phyloP scores from a whole-genome alignment of 2,329 filamentous ascomycete species.

The Ophiostoma triangulosporum region DNA sequence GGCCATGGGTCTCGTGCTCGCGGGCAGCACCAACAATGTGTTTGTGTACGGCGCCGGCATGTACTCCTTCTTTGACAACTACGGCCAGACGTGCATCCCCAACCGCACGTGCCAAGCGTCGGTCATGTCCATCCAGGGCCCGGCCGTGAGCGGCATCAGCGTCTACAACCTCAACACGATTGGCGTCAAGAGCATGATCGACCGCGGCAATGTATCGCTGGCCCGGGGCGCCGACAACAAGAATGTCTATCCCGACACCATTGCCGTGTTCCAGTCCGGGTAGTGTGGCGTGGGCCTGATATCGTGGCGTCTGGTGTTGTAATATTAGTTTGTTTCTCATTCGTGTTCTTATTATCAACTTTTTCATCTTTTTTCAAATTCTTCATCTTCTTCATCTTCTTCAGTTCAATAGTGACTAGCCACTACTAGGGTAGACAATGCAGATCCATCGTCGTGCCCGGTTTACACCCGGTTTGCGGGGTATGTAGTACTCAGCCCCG shows the following conservation, averaged over 20 bases:
- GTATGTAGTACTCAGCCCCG: not conserved
- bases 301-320: not conserved
- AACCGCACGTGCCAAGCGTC: constrained; percentile 33
- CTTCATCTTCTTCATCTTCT: no score
- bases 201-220: constrained; percentile 21
- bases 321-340: not conserved
- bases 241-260: constrained; percentile 25
- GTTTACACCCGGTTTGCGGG: not conserved
- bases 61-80: constrained; percentile 57
- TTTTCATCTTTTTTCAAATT: no score
- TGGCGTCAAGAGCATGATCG: constrained; percentile 28
- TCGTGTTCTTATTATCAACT: not conserved
- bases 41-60: constrained; percentile 49
- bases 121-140: constrained; percentile 24
- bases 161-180: constrained; percentile 34
- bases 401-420: no score
- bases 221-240: constrained; percentile 25
- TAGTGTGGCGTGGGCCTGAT: no score
- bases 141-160: constrained; percentile 18
- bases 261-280: constrained; percentile 19
- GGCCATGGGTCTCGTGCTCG: constrained; percentile 52
- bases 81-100: constrained; percentile 34
- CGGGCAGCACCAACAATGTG: constrained; percentile 36
- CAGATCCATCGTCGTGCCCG: no score
- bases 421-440: no score